These are phyloP conservation scores for Fusarium decemcellulare DNA, from an alignment of 2,329 filamentous ascomycete species.

Conservation along the genomic window DNA sequence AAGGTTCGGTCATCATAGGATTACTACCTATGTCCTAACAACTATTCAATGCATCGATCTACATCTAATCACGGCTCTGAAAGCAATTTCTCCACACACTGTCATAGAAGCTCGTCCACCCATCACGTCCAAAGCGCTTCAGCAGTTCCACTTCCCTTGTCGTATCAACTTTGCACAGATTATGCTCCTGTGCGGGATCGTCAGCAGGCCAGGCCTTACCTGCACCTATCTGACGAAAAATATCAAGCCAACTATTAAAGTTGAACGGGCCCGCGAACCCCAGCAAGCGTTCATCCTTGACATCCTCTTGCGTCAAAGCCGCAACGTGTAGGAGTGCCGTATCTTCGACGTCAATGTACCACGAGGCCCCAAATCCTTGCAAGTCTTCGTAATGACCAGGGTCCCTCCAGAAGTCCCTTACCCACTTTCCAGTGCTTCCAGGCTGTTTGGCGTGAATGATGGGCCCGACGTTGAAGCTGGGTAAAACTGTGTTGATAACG, in stretches of 20 bases:
- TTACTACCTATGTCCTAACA: neutral
- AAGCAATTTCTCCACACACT: conserved; percentile 1
- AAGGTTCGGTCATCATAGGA: neutral
- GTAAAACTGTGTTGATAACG: neutral
- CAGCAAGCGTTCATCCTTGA: neutral
- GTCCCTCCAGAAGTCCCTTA: neutral
- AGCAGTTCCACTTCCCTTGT: neutral
- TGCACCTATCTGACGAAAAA: neutral
- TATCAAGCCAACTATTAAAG: conserved; percentile 5
- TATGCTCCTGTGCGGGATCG: conserved; percentile 3
- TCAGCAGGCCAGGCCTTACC: neutral
- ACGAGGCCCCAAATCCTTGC: conserved; percentile 6
- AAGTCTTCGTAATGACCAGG: neutral
- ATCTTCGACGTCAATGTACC: conserved; percentile 15
- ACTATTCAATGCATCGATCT: neutral
- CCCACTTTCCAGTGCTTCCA: neutral
- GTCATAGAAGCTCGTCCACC: conserved; percentile 5
- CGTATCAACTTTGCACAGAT: conserved; percentile 12
- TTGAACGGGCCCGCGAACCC: conserved; percentile 20
- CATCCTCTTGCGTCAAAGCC: conserved; percentile 9
- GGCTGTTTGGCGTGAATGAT: neutral
- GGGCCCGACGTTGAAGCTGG: neutral
- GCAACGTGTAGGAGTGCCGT: conserved; percentile 1
- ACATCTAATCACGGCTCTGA: neutral
- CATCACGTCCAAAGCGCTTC: conserved; percentile 1